Evolutionary conservation across 208 protist species (phyloP).

Genomic region (Leptomonas pyrrhocoris): DNA sequence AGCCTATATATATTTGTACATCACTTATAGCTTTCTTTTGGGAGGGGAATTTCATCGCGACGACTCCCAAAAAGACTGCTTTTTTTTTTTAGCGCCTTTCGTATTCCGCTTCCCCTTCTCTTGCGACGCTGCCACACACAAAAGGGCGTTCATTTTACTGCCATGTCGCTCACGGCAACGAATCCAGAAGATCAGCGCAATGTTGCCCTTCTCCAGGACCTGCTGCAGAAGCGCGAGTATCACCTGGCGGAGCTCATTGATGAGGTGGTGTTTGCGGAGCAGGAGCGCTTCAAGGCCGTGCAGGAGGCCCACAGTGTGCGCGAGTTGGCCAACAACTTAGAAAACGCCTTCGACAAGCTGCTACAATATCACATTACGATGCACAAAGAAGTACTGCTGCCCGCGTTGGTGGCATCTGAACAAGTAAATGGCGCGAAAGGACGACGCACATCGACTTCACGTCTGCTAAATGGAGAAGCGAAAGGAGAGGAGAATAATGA

Average conservation of each 20-base stretch:
- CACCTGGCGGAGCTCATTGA: conserved; percentile 83
- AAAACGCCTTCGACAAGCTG: conserved; percentile 46
- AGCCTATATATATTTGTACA: no score
- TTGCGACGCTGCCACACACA: no score
- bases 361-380: conserved; percentile 60
- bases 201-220: conserved; percentile 35
- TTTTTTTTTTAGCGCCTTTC: no score
- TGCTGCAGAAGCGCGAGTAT: conserved; percentile 67
- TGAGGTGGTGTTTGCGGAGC: conserved; percentile 68
- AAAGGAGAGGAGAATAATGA: neutral
- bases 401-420: conserved; percentile 19
- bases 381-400: conserved; percentile 53
- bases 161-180: conserved; percentile 19
- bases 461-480: neutral
- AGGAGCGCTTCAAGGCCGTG: conserved; percentile 45
- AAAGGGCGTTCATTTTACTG: neutral
- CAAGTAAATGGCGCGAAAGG: neutral
- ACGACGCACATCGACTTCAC: neutral
- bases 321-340: conserved; percentile 39
- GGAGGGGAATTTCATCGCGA: no score
- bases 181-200: conserved; percentile 10
- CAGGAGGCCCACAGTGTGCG: conserved; percentile 23
- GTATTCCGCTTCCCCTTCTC: neutral
- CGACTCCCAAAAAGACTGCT: neutral
- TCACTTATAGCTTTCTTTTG: no score